Evolutionary conservation across 2,329 filamentous ascomycete species (phyloP).

Genomic region (Phyllosticta citriasiana): DNA sequence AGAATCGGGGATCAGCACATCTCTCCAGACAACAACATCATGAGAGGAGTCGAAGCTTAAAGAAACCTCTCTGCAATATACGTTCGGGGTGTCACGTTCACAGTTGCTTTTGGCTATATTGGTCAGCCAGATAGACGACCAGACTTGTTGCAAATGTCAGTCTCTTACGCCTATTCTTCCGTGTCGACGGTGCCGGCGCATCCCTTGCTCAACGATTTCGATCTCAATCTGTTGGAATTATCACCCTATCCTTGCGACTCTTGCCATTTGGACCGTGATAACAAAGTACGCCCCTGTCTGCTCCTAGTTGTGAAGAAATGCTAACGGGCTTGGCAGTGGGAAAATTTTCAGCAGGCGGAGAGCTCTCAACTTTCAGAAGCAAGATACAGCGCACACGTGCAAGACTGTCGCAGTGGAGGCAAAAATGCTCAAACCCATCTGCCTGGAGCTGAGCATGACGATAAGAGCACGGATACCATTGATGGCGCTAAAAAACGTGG

Average conservation of each 20-base stretch:
- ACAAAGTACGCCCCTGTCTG: not conserved
- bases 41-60: not conserved
- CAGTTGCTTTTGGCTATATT: not conserved
- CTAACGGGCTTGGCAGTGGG: not conserved
- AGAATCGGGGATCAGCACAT: not conserved
- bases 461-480: not conserved
- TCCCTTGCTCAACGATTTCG: not conserved
- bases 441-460: not conserved
- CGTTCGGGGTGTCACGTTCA: not conserved
- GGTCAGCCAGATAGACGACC: not conserved
- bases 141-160: not conserved
- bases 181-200: not conserved
- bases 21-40: not conserved
- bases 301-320: not conserved
- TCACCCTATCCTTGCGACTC: not conserved
- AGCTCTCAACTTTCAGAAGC: not conserved
- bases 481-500: not conserved
- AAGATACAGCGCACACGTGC: not conserved
- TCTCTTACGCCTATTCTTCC: not conserved
- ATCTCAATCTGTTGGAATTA: not conserved
- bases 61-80: not conserved
- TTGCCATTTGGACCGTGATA: not conserved
- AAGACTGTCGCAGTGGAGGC: not conserved
- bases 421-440: not conserved
- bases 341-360: not conserved